Conservation (phyloP, 352 stramenopile species). For the Thalassiosira livingstoniorum region DNA sequence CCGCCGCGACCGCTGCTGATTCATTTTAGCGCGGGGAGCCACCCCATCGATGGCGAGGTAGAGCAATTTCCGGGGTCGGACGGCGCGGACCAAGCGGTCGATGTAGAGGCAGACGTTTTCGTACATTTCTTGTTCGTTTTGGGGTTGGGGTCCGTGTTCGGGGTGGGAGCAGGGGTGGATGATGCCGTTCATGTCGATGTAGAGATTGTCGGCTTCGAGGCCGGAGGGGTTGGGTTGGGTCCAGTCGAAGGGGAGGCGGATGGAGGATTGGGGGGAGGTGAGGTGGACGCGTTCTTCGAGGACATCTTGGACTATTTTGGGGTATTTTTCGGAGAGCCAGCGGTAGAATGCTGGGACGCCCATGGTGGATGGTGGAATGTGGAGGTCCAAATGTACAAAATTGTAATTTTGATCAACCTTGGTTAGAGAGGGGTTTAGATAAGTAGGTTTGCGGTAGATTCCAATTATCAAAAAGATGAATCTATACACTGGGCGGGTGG, state of each 20-base stretch:
- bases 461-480: no score
- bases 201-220: constrained; percentile 97
- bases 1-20: constrained; percentile 97
- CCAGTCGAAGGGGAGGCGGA: constrained; percentile 84
- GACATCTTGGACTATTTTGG: constrained; percentile 95
- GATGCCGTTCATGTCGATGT: constrained; percentile 99
- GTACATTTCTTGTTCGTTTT: constrained; percentile 98
- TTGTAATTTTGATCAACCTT: no score
- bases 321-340: constrained; percentile 99
- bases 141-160: constrained; percentile 89
- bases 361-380: constrained; percentile 89
- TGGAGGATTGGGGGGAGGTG: constrained; percentile 40
- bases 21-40: constrained; percentile 99
- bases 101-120: constrained; percentile 94
- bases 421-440: no score
- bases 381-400: no score
- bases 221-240: constrained; percentile 88
- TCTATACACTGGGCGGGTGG: no score
- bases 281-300: constrained; percentile 84
- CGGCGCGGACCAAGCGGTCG: constrained; percentile 93
- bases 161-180: constrained; percentile 99
- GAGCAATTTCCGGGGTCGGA: constrained; percentile 94
- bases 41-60: constrained; percentile 99
- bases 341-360: constrained; percentile 99
- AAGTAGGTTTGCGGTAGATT: no score